phyloP scores from a whole-genome alignment of 2,329 filamentous ascomycete species.

The Akanthomyces dipterigenus region DNA sequence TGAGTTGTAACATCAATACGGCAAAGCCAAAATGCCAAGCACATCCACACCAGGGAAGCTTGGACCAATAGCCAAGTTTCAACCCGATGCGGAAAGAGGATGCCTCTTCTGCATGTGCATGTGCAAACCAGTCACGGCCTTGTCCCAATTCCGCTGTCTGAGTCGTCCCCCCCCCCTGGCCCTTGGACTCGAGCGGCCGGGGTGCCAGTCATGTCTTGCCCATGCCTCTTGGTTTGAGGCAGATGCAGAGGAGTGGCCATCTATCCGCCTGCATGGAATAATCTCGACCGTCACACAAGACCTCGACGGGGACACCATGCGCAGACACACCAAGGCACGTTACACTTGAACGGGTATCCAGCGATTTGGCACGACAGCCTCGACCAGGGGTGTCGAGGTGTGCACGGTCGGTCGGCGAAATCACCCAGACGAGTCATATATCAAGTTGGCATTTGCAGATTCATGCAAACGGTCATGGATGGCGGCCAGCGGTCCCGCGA shows the following conservation, averaged over 20 bases:
- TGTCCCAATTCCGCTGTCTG: neutral
- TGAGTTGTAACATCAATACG: neutral
- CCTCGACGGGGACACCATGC: neutral
- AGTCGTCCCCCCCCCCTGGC: neutral
- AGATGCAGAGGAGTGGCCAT: neutral
- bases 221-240: neutral
- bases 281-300: neutral
- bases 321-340: neutral
- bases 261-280: neutral
- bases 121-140: neutral
- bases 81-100: neutral
- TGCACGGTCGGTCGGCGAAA: neutral
- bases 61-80: neutral
- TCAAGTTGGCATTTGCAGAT: neutral
- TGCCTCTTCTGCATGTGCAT: neutral
- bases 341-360: neutral
- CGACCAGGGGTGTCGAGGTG: too few relatives aligned
- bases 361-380: too few relatives aligned
- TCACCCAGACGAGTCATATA: neutral
- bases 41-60: neutral
- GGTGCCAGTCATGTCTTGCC: neutral
- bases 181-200: neutral
- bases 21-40: neutral
- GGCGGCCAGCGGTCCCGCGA: neutral
- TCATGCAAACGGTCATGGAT: neutral